Percentiles rank a stretch among this genome's conserved stretches.
Evolutionary conservation across 2,329 filamentous ascomycete genomes (phyloP).

Genomic region (Trichoderma polysporum): DNA sequence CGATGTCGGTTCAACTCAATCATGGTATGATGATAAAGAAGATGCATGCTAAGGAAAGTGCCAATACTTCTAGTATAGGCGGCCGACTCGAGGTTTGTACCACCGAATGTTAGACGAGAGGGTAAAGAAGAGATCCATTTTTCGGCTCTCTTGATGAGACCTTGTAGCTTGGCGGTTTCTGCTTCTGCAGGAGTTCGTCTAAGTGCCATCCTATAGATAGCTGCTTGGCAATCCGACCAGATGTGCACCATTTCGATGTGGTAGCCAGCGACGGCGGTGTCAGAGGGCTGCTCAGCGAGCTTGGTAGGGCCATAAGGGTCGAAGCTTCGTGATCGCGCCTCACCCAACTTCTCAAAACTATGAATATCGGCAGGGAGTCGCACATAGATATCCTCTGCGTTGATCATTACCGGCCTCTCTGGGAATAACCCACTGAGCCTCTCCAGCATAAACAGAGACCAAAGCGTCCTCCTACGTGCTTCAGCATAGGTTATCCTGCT

Average conservation of each 20-base stretch:
- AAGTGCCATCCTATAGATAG: constrained; percentile 47
- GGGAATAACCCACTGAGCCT: constrained; percentile 61
- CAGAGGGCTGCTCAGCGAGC: constrained; percentile 35
- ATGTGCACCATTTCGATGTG: constrained; percentile 62
- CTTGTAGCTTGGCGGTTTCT: constrained; percentile 41
- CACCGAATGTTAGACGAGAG: constrained; percentile 51
- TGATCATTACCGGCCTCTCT: constrained; percentile 54
- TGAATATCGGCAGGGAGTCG: constrained; percentile 62
- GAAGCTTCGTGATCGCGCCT: constrained; percentile 60
- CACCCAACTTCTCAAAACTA: constrained; percentile 60
- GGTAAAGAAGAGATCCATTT: constrained; percentile 62
- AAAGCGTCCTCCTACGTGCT: constrained; percentile 68
- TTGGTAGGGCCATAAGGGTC: constrained; percentile 43
- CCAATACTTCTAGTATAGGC: constrained; percentile 54
- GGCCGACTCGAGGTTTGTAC: constrained; percentile 57
- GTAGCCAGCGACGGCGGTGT: constrained; percentile 61
- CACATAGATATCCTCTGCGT: constrained; percentile 64
- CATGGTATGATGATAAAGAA: constrained; percentile 63
- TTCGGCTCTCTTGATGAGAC: constrained; percentile 51
- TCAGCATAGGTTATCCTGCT: constrained; percentile 60
- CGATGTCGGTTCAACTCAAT: constrained; percentile 66
- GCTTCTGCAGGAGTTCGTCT: constrained; percentile 30
- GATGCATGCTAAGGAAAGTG: constrained; percentile 62
- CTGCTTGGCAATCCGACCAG: constrained; percentile 63
- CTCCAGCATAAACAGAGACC: constrained; percentile 70